A percentile compares a stretch with the other conserved stretches of the same genome.
Evolutionary conservation across 169 alveolate species (phyloP).

Genomic region (Babesia gibsoni): DNA sequence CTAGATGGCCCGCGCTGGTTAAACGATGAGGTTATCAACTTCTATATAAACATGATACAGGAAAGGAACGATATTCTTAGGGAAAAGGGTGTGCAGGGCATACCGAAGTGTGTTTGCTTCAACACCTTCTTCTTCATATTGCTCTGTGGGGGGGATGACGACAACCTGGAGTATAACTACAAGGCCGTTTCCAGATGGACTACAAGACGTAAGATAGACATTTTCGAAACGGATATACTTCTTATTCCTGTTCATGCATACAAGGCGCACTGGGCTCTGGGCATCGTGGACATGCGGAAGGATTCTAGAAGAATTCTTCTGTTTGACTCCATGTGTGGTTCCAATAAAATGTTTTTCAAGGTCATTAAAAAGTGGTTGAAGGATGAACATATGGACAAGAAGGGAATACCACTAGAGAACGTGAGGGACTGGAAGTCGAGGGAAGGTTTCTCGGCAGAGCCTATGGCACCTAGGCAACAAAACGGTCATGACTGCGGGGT

Average conservation of each 20-base stretch:
- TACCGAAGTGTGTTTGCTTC: conserved; percentile 73
- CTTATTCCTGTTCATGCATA: conserved; percentile 80
- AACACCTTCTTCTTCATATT: conserved; percentile 81
- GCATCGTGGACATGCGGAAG: conserved; percentile 77
- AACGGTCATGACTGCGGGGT: conserved; percentile 88
- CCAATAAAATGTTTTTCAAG: conserved; percentile 44
- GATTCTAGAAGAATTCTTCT: conserved; percentile 63
- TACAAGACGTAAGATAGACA: conserved; percentile 74
- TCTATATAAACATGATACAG: conserved; percentile 80
- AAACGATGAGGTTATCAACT: conserved; percentile 86
- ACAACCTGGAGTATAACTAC: conserved; percentile 67
- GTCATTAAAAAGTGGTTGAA: conserved; percentile 68
- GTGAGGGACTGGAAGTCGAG: conserved; percentile 48
- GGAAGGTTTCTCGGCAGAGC: conserved; percentile 9
- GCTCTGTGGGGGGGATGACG: conserved; percentile 61
- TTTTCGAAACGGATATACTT: conserved; percentile 75
- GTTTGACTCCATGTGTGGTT: conserved; percentile 78
- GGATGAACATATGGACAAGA: conserved; percentile 76
- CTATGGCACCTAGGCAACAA: conserved; percentile 76
- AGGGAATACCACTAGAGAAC: not conserved
- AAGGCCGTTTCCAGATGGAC: conserved; percentile 84
- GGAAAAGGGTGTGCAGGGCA: conserved; percentile 10
- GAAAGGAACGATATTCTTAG: conserved; percentile 66
- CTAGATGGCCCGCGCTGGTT: conserved; percentile 83
- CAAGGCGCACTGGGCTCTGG: conserved; percentile 85